phyloP scores from a whole-genome alignment of 164 flowering plant species.

The Umbellularia californica region DNA sequence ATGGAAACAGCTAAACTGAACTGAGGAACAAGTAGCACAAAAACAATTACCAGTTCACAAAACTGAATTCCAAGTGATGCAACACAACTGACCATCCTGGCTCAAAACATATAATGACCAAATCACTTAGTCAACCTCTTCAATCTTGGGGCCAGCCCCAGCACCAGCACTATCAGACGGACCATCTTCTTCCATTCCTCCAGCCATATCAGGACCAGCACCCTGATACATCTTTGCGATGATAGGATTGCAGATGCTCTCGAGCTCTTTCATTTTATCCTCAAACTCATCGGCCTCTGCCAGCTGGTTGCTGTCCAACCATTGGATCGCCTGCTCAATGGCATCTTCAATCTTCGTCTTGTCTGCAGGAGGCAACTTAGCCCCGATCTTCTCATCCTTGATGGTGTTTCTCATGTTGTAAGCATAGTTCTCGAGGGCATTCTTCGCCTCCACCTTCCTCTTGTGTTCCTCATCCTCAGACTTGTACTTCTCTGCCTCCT shows the following conservation, averaged over 20 bases:
- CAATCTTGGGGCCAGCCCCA: slow-evolving; percentile 41
- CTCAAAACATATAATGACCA: background rate
- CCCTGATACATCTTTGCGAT: slow-evolving; percentile 30
- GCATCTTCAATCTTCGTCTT: slow-evolving; percentile 57
- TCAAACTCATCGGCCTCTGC: slow-evolving; percentile 53
- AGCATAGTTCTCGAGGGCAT: slow-evolving; percentile 46
- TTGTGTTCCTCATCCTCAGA: slow-evolving; percentile 58
- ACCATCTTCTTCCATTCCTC: no score
- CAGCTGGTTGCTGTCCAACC: slow-evolving; percentile 51
- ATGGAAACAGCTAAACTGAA: no score
- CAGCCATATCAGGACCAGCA: slow-evolving; percentile 22
- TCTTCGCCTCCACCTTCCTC: slow-evolving; percentile 58
- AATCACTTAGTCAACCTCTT: slow-evolving; percentile 33
- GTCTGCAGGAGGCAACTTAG: slow-evolving; percentile 27
- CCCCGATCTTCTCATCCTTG: slow-evolving; percentile 43
- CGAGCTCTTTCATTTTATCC: slow-evolving; percentile 20
- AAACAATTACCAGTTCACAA: no score
- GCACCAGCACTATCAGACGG: slow-evolving; percentile 26
- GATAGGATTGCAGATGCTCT: slow-evolving; percentile 22
- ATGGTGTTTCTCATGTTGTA: slow-evolving; percentile 60
- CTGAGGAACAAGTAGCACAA: no score
- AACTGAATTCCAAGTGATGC: no score
- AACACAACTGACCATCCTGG: no score
- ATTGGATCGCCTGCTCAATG: slow-evolving; percentile 42
- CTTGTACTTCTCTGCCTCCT: slow-evolving; percentile 56